Evolutionary conservation across 306 rosid genomes (phyloP), one percentile per base, ranked within the genome.

Genomic region (Pterocarpus macrocarpus): DNA sequence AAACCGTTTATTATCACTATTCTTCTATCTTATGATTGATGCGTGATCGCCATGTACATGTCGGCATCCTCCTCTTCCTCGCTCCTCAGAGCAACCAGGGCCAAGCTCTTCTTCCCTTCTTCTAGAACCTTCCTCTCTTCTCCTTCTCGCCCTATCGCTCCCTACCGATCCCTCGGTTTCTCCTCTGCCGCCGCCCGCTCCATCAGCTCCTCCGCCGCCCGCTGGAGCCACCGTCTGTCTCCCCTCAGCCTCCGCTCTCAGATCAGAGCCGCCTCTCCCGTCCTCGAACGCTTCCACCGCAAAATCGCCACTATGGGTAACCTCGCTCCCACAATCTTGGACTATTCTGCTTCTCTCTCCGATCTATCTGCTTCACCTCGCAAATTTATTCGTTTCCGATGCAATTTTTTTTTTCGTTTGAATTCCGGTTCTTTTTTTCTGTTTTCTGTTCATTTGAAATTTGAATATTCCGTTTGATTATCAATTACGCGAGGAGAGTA

Each of bases 151-250:
- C 44, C 61, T 16, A 55, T 8, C 9, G 5, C 72, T 36, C 61
- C 75, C 13, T 75, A 34, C 47, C 87, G 92, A 73, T 82, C 92
- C 30, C 87, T 81, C 8, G 58, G 78, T 45, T 75, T 57, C 55
- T 80, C 87, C 22, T 84, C 89, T 47, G 73, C 92, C 47, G 47
- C 92, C 47, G 61, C 92, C 69, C 71, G 74, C 62, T 64, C 49
- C 85, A 88, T 63, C 38, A 85, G 83, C 5, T 52, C 81, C 64
- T 80, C 89, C 61, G 64, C 76, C 13, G 58, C 91, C 5, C 90
- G 93, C 5, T 94, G 94, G 96, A 92, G 97, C 75, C 97, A 90
- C 85, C 92, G 97, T 97, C 82, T 91, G 66, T 86, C 94, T 41
- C 89, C 94, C 0, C 58, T 75, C 83, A 79, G 88, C 65, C 89